A percentile compares a stretch with the other conserved stretches of the same genome.
Evolutionary conservation across 139 green algal genomes (phyloP).

Genomic region (Gonium pectorale): DNA sequence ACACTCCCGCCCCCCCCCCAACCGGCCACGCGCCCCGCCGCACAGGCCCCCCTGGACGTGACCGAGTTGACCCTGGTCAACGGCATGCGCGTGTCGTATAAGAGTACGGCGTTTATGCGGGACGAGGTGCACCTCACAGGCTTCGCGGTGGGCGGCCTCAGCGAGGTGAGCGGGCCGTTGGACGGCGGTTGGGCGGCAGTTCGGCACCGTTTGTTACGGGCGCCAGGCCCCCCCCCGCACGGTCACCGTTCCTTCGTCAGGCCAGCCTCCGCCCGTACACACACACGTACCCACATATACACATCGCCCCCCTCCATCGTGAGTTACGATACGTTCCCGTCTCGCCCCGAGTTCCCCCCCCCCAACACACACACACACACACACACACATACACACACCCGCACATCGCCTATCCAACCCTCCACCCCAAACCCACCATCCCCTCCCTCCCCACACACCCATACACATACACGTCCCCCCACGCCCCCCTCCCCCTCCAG

Average conservation of each 20-base stretch:
- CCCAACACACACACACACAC: background rate
- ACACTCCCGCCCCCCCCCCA: constrained; percentile 72
- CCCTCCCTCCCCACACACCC: background rate
- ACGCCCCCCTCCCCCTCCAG: constrained; percentile 24
- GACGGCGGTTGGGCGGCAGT: too few relatives aligned
- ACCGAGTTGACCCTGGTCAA: constrained; percentile 84
- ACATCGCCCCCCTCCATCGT: too few relatives aligned
- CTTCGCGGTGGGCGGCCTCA: constrained; percentile 79
- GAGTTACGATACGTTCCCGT: too few relatives aligned
- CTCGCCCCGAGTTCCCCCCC: too few relatives aligned
- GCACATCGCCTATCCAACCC: background rate
- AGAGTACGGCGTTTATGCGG: constrained; percentile 80
- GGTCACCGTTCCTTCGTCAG: too few relatives aligned
- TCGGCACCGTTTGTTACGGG: too few relatives aligned
- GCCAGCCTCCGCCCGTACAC: too few relatives aligned
- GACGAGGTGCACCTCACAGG: constrained; percentile 87
- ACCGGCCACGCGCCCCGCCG: background rate
- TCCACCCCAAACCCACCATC: background rate
- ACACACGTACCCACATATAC: too few relatives aligned
- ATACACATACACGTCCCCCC: background rate
- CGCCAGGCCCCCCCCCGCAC: too few relatives aligned
- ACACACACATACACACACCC: background rate
- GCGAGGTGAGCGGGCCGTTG: constrained; percentile 53
- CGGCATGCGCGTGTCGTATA: constrained; percentile 83
- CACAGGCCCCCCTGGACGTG: constrained; percentile 53